Conservation (phyloP, 768 basidiomycete genomes). For the Baorangia bicolor region DNA sequence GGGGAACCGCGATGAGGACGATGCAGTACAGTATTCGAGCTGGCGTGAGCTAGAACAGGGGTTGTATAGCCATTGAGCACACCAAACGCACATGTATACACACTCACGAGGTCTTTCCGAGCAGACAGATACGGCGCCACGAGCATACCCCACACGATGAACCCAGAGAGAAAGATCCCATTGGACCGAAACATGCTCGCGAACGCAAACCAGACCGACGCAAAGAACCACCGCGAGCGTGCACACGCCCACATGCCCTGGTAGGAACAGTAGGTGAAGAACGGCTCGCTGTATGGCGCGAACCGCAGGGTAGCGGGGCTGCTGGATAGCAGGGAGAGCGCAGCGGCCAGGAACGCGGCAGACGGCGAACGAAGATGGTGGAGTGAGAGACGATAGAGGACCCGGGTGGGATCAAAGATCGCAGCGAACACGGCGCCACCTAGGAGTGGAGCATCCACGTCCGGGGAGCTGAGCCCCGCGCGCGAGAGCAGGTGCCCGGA, state of each 20-base stretch:
- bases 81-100: background rate
- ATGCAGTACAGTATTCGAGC: conserved; percentile 36
- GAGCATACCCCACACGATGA: conserved; percentile 72
- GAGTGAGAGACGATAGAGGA: conserved; percentile 59
- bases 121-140: conserved; percentile 49
- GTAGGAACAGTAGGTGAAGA: conserved; percentile 82
- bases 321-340: conserved; percentile 76
- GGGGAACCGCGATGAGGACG: conserved; percentile 44
- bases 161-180: conserved; percentile 73
- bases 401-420: conserved; percentile 41
- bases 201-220: conserved; percentile 60
- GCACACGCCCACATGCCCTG: conserved; percentile 37
- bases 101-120: conserved; percentile 31
- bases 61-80: background rate
- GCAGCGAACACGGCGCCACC: conserved; percentile 39
- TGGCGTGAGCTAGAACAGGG: conserved; percentile 34
- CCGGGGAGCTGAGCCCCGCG: background rate
- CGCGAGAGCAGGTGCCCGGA: conserved; percentile 26
- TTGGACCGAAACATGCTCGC: conserved; percentile 76
- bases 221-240: conserved; percentile 46
- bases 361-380: conserved; percentile 52
- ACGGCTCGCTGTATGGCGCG: conserved; percentile 80
- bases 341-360: conserved; percentile 58
- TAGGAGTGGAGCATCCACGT: conserved; percentile 32
- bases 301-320: conserved; percentile 74